phyloP scores from a whole-genome alignment of 106 monocot genomes.

The Hemerocallis citrina region DNA sequence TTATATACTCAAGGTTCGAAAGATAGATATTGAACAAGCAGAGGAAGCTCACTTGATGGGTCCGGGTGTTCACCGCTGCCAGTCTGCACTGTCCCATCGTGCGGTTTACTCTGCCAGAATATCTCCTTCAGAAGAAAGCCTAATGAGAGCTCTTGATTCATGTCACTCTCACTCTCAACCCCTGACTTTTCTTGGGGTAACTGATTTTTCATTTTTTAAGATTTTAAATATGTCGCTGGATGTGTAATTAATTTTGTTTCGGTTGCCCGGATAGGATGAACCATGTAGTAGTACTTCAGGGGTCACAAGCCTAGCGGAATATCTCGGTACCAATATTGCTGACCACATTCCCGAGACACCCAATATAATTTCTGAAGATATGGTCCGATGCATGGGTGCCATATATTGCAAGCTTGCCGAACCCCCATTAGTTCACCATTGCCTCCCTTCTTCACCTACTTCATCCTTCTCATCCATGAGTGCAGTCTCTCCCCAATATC shows the following conservation, averaged over 20 bases:
- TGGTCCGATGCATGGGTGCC: slow-evolving; percentile 68
- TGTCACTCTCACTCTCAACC: slow-evolving; percentile 82
- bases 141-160: slow-evolving; percentile 46
- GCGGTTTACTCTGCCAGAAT: slow-evolving; percentile 47
- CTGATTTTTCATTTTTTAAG: background rate
- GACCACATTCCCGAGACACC: slow-evolving; percentile 72
- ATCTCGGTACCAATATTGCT: slow-evolving; percentile 54
- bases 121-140: slow-evolving; percentile 39
- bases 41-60: slow-evolving; percentile 12
- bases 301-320: slow-evolving; percentile 72
- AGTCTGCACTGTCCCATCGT: slow-evolving; percentile 59
- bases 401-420: slow-evolving; percentile 68
- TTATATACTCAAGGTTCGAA: slow-evolving; percentile 16
- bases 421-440: slow-evolving; percentile 45
- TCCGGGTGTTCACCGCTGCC: slow-evolving; percentile 33
- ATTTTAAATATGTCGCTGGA: background rate
- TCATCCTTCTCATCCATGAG: slow-evolving; percentile 81
- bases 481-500: slow-evolving; percentile 60
- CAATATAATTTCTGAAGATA: slow-evolving; percentile 66
- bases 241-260: background rate
- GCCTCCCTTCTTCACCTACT: slow-evolving; percentile 41
- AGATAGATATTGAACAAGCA: slow-evolving; percentile 12
- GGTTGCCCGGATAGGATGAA: slow-evolving; percentile 24
- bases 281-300: slow-evolving; percentile 27
- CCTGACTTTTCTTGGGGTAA: slow-evolving; percentile 60